Conservation (phyloP, 169 alveolate species). For the Cryptosporidium xiaoi region DNA sequence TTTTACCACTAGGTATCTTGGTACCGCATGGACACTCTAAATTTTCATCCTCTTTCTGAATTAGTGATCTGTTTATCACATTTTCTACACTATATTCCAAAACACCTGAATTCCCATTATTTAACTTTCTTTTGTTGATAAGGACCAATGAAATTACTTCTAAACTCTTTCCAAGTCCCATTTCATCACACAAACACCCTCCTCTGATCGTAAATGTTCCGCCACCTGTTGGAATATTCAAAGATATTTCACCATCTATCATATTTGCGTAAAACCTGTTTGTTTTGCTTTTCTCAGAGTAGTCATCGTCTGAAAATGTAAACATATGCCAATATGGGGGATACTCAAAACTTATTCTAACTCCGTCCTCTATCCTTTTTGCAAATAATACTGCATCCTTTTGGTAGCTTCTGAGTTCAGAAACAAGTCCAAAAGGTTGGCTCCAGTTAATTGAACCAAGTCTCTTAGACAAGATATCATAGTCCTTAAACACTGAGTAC, state of each 20-base stretch:
- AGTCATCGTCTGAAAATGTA: background rate
- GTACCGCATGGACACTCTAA: slow-evolving; percentile 71
- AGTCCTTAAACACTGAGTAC: slow-evolving; percentile 27
- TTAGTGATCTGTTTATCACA: background rate
- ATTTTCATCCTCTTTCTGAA: background rate
- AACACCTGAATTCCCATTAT: background rate
- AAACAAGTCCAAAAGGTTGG: background rate
- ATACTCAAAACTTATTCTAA: slow-evolving; percentile 4
- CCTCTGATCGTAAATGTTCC: slow-evolving; percentile 38
- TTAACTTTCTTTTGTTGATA: background rate
- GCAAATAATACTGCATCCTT: slow-evolving; percentile 71
- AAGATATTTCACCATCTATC: slow-evolving; percentile 43
- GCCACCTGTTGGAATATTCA: slow-evolving; percentile 25
- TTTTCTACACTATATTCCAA: background rate
- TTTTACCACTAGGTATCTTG: background rate
- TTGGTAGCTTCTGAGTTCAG: slow-evolving; percentile 40
- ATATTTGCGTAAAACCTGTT: slow-evolving; percentile 8
- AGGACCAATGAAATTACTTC: slow-evolving; percentile 45
- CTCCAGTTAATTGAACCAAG: slow-evolving; percentile 33
- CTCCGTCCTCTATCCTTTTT: slow-evolving; percentile 2
- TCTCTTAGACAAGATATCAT: slow-evolving; percentile 20
- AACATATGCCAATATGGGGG: slow-evolving; percentile 46
- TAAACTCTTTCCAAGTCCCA: slow-evolving; percentile 67
- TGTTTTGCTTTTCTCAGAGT: background rate
- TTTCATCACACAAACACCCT: slow-evolving; percentile 70